Percentiles rank a stretch among this genome's conserved stretches.
Evolutionary conservation across 257 asterid species (phyloP).

Genomic region (Nicotiana obtusifolia): DNA sequence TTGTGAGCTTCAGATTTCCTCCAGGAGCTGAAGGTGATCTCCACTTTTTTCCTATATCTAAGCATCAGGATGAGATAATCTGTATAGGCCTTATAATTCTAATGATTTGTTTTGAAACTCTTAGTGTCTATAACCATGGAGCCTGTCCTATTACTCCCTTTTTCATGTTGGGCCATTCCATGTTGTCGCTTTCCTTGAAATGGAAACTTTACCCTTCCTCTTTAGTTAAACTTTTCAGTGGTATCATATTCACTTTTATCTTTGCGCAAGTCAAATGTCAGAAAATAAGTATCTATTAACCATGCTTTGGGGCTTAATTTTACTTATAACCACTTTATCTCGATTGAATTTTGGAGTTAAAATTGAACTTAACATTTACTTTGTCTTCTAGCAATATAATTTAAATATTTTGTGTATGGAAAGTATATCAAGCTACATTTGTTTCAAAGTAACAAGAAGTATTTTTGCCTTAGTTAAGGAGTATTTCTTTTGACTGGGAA

Average conservation of each 20-base stretch:
- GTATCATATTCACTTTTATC: conserved; percentile 4
- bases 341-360: neutral
- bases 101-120: neutral
- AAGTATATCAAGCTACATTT: neutral
- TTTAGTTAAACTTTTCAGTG: neutral
- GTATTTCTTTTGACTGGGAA: neutral
- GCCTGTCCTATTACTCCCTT: neutral
- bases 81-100: neutral
- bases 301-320: neutral
- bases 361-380: neutral
- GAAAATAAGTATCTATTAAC: neutral
- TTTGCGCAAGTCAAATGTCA: neutral
- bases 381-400: neutral
- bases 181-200: neutral
- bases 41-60: neutral
- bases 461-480: neutral
- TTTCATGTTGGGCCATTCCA: neutral
- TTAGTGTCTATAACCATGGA: neutral
- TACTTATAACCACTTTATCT: neutral
- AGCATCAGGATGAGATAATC: neutral
- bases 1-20: conserved; percentile 68
- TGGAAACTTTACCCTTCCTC: neutral
- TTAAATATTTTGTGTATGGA: neutral
- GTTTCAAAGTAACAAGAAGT: neutral
- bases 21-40: conserved; percentile 52